Evolutionary conservation across 805 yeast species (phyloP).

Genomic region (Starmerella ratchasimensis): DNA sequence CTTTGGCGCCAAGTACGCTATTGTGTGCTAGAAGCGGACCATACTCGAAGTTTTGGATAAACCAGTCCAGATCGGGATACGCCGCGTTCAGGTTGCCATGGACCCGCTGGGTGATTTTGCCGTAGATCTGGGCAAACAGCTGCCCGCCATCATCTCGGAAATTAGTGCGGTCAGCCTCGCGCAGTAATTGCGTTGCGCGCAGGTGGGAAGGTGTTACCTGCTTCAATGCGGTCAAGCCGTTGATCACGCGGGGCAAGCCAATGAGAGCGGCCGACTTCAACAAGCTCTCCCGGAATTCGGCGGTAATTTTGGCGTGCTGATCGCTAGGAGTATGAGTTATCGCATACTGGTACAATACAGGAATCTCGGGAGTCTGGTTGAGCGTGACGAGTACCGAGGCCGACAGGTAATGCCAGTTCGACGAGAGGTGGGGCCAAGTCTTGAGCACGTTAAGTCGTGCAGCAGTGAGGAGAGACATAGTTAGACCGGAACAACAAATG

Average conservation of each 20-base stretch:
- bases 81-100: slow-evolving; percentile 52
- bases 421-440: slow-evolving; percentile 39
- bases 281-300: slow-evolving; percentile 59
- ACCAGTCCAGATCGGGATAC: slow-evolving; percentile 76
- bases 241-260: slow-evolving; percentile 78
- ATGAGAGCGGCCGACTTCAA: slow-evolving; percentile 65
- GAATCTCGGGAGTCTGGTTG: slow-evolving; percentile 70
- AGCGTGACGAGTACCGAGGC: slow-evolving; percentile 71
- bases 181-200: slow-evolving; percentile 25
- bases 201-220: slow-evolving; percentile 47
- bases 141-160: slow-evolving; percentile 37
- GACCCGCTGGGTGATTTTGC: slow-evolving; percentile 58
- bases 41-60: slow-evolving; percentile 58
- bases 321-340: slow-evolving; percentile 23
- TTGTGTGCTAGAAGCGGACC: slow-evolving; percentile 62
- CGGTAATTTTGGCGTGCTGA: slow-evolving; percentile 29
- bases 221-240: slow-evolving; percentile 52
- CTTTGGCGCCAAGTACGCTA: slow-evolving; percentile 46
- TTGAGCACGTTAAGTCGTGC: slow-evolving; percentile 42
- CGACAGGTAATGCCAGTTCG: slow-evolving; percentile 64
- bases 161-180: slow-evolving; percentile 17
- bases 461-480: slow-evolving; percentile 34
- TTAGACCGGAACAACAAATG: no score
- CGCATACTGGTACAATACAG: slow-evolving; percentile 60
- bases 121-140: slow-evolving; percentile 65